Evolutionary conservation across 345 rosid species (phyloP), one percentile per base, ranked within the genome.

Genomic region (Acer campestre): DNA sequence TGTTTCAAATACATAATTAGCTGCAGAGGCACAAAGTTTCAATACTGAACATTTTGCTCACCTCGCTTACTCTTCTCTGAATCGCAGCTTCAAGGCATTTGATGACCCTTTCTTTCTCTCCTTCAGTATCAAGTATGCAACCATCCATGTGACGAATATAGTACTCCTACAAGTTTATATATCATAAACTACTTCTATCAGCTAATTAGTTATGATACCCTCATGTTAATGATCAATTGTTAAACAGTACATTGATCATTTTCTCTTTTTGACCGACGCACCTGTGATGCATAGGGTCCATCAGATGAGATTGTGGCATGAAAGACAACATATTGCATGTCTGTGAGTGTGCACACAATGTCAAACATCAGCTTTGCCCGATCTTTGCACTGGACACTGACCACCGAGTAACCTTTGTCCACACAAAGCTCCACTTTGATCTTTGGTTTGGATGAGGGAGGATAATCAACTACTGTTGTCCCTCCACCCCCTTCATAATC

Each of bases 71-170:
- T 90, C 98, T 85, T 88, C 98, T 86, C 46, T 64, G 84, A 25
- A 93, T 88, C 2, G 98, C 98, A 29, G 98, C 98, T 90, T 93
- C 95, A 1, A 95, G 86, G 74, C 98, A 95, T 84, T 93, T 93
- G 75, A 89, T 77, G 56, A 93, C 97, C 82, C 97, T 87, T 62
- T 93, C 95, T 82, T 89, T 95, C 84, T 95, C 98, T 61, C 90
- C 95, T 84, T 90, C 95, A 1, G 89, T 80, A 68, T 93, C 94
- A 20, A 93, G 93, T 38, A 86, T 89, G 85, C 97, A 91, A n/a
- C 98, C 98, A 61, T 95, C 98, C 90, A 86, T 84, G 78, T 93
- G 98, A 67, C 98, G 94, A 59, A 95, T 92, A 80, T 85, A 95
- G 79, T 90, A 95, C 87, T 95, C 98, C 90, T 91, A 74, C 61